phyloP scores from a whole-genome alignment of 2,329 filamentous ascomycete species.

The Fusarium subtropicale region DNA sequence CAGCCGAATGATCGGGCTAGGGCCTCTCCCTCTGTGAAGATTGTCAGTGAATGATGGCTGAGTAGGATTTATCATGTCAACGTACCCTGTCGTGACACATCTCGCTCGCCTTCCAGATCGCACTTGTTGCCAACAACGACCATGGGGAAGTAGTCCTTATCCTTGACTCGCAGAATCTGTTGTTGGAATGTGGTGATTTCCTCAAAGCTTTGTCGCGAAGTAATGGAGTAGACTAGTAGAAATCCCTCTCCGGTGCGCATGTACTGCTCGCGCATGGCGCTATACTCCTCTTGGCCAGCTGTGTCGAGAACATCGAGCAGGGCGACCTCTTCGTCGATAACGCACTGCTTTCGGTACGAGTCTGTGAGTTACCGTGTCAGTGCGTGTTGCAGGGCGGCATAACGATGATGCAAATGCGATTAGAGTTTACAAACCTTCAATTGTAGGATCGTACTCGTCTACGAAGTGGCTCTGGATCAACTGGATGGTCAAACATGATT shows the following conservation, averaged over 20 bases:
- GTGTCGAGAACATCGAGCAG: constrained; percentile 98
- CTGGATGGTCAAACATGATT: constrained; percentile 99
- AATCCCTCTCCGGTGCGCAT: constrained; percentile 99
- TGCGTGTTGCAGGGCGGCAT: constrained; percentile 34
- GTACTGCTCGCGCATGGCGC: constrained; percentile 99
- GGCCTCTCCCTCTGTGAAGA: constrained; percentile 81
- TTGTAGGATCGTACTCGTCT: constrained; percentile 99
- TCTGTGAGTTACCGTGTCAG: constrained; percentile 65
- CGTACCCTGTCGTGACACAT: constrained; percentile 91
- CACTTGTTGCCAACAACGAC: constrained; percentile 99
- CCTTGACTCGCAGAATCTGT: constrained; percentile 98
- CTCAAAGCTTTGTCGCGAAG: constrained; percentile 95
- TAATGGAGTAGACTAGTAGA: constrained; percentile 97
- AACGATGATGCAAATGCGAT: neutral
- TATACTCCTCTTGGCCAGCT: constrained; percentile 98
- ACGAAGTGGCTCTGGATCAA: constrained; percentile 97
- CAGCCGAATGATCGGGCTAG: constrained; percentile 90
- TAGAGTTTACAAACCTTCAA: constrained; percentile 78
- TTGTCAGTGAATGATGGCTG: constrained; percentile 32
- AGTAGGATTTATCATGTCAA: neutral
- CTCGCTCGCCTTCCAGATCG: constrained; percentile 92
- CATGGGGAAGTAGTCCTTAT: constrained; percentile 99
- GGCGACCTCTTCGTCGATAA: constrained; percentile 98
- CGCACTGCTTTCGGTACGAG: constrained; percentile 99
- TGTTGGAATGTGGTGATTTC: constrained; percentile 99